These are phyloP conservation scores for Auriscalpium orientale DNA, from an alignment of 768 basidiomycete genomes.

Conservation along the genomic window DNA sequence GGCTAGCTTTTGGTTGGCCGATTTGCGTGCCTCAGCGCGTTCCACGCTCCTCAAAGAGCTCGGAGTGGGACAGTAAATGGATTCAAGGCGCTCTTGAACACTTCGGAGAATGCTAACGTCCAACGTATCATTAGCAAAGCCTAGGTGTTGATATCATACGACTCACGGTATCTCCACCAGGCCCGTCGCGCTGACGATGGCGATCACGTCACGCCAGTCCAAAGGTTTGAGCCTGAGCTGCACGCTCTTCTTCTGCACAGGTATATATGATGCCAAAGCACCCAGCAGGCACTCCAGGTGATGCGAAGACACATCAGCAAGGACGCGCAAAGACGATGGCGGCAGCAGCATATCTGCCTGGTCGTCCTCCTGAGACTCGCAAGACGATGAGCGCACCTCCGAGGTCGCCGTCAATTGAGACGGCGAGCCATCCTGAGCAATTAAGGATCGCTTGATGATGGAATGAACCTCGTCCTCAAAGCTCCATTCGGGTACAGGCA, in stretches of 20 bases:
- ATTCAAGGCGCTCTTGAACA: conserved; percentile 9
- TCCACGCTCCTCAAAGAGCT: background rate
- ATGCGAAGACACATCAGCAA: conserved; percentile 37
- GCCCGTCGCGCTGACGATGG: conserved; percentile 38
- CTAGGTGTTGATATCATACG: background rate
- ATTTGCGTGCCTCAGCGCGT: background rate
- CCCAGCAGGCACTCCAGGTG: conserved; percentile 47
- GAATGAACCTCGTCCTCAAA: conserved; percentile 60
- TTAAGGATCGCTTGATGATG: conserved; percentile 31
- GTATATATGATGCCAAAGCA: conserved; percentile 47
- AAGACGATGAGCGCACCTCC: background rate
- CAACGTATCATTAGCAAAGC: background rate
- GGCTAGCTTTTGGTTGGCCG: background rate
- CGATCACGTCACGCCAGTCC: conserved; percentile 57
- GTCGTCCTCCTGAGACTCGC: conserved; percentile 10
- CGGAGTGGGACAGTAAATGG: conserved; percentile 5
- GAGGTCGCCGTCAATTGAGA: conserved; percentile 4
- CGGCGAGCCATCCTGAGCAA: conserved; percentile 15
- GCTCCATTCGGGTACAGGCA: conserved; percentile 60
- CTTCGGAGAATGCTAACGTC: conserved; percentile 4
- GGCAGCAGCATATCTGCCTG: conserved; percentile 24
- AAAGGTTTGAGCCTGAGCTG: conserved; percentile 58
- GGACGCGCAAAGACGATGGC: conserved; percentile 24
- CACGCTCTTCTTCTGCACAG: conserved; percentile 47
- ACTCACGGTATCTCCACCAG: conserved; percentile 22